phyloP scores from a whole-genome alignment of 2,329 filamentous ascomycete species.

The Alternaria gaisen region DNA sequence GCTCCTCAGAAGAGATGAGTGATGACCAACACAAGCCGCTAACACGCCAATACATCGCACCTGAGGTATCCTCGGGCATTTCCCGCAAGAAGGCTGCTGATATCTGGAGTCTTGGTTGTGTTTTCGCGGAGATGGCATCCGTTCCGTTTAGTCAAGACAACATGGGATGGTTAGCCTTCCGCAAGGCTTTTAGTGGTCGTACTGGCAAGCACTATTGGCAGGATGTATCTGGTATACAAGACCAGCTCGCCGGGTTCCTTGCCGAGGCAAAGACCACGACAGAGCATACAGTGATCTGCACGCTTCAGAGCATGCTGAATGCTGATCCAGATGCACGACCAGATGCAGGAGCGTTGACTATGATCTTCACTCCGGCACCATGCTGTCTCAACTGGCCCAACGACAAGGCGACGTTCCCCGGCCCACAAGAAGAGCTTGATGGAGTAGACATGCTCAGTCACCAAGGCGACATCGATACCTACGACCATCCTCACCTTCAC shows the following conservation, averaged over 20 bases:
- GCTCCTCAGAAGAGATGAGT: conserved; percentile 36
- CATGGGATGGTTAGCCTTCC: conserved; percentile 36
- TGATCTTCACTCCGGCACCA: conserved; percentile 47
- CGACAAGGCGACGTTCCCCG: conserved; percentile 42
- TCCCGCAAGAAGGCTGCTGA: conserved; percentile 61
- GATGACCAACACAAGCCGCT: conserved; percentile 34
- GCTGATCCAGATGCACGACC: conserved; percentile 42
- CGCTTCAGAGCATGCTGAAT: conserved; percentile 45
- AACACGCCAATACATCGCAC: conserved; percentile 48
- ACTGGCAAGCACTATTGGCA: conserved; percentile 49
- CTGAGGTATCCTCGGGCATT: conserved; percentile 43
- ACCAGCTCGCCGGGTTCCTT: conserved; percentile 34
- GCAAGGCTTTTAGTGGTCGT: conserved; percentile 39
- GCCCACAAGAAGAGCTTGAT: conserved; percentile 42
- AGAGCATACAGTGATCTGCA: conserved; percentile 37
- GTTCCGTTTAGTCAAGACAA: conserved; percentile 36
- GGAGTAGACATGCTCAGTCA: conserved; percentile 36
- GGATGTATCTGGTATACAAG: conserved; percentile 42
- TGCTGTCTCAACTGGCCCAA: conserved; percentile 51
- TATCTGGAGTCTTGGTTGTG: conserved; percentile 95
- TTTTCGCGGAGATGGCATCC: conserved; percentile 90
- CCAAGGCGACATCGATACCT: conserved; percentile 28
- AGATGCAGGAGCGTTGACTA: conserved; percentile 40
- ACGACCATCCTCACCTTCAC: conserved; percentile 18
- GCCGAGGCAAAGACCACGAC: conserved; percentile 26